Conservation (phyloP, 2,329 filamentous ascomycete species). For the Phaeosphaeria sp. region DNA sequence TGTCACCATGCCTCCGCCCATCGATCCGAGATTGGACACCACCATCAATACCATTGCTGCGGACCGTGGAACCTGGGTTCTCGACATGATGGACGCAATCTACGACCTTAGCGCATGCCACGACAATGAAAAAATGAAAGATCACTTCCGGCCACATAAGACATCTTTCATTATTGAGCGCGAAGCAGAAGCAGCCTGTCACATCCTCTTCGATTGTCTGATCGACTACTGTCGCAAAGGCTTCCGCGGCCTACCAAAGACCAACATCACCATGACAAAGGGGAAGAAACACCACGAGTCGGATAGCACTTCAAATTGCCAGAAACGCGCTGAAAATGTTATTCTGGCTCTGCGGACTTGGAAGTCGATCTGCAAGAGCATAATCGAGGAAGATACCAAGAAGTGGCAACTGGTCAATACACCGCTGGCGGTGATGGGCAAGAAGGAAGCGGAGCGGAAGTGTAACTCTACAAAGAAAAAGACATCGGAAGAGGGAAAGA, state of each 20-base stretch:
- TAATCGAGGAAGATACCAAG: neutral
- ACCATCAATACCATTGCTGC: neutral
- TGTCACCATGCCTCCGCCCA: neutral
- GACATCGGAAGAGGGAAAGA: neutral
- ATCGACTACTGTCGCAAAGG: neutral
- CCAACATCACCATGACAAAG: neutral
- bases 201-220: neutral
- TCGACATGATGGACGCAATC: neutral
- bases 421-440: neutral
- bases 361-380: neutral
- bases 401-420: slow-evolving; percentile 1
- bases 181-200: neutral
- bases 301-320: neutral
- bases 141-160: neutral
- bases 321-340: neutral
- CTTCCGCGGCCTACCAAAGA: neutral
- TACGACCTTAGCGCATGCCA: neutral
- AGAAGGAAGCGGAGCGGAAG: neutral
- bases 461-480: neutral
- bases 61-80: neutral
- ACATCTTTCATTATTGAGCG: neutral
- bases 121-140: neutral
- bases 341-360: neutral
- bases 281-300: neutral
- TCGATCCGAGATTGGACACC: neutral